Conservation (phyloP, 2,329 filamentous ascomycete species). For the Zasmidium citrigriseum region DNA sequence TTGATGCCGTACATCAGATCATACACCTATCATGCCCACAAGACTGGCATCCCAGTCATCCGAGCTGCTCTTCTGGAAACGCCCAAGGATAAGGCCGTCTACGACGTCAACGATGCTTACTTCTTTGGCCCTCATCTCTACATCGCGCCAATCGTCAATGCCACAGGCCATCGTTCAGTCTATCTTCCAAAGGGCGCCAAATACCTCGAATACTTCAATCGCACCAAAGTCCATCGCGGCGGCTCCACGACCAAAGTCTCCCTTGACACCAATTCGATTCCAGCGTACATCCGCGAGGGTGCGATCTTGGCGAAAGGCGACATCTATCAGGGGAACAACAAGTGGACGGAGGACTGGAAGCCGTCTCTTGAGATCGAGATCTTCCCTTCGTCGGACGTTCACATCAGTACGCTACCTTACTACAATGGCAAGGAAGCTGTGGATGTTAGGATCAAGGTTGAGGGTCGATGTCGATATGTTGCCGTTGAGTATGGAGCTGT, state of each 20-base stretch:
- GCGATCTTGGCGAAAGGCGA: conserved; percentile 38
- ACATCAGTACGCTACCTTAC: conserved; percentile 29
- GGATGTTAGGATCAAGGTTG: too few species aligned
- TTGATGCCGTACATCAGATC: conserved; percentile 39
- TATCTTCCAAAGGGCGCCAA: conserved; percentile 34
- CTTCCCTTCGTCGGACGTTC: conserved; percentile 34
- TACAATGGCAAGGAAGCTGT: conserved; percentile 25
- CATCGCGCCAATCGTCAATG: conserved; percentile 36
- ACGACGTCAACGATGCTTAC: conserved; percentile 33
- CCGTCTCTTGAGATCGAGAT: conserved; percentile 35
- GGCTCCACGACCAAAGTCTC: conserved; percentile 22
- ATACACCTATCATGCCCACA: conserved; percentile 32
- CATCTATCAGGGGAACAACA: conserved; percentile 38
- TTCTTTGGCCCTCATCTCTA: conserved; percentile 38
- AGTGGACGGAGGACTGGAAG: conserved; percentile 36
- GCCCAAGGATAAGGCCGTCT: conserved; percentile 29
- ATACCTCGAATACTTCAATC: conserved; percentile 39
- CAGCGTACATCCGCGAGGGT: conserved; percentile 38
- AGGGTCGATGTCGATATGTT: too few species aligned
- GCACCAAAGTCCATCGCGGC: conserved; percentile 28
- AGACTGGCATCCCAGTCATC: conserved; percentile 36
- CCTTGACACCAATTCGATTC: conserved; percentile 28
- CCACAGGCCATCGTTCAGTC: conserved; percentile 30
- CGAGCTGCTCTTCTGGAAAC: conserved; percentile 39
- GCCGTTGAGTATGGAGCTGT: too few species aligned